These are phyloP conservation scores for Kwoniella shivajii DNA, from an alignment of 1,284 basidiomycete genomes.

Conservation along the genomic window DNA sequence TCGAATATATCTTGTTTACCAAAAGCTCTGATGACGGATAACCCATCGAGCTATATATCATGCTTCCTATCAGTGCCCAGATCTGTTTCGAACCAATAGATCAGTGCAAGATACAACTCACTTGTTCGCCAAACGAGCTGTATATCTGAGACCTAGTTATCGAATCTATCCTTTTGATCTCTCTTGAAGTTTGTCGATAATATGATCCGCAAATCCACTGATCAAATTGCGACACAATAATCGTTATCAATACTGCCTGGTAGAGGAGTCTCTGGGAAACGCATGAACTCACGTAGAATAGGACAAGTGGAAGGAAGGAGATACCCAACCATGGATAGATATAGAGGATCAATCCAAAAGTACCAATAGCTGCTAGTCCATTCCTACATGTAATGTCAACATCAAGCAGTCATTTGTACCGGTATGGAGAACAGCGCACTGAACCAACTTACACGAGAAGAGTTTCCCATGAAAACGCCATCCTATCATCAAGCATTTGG, in stretches of 20 bases:
- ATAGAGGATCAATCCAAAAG: slow-evolving; percentile 38
- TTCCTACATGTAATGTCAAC: slow-evolving; percentile 10
- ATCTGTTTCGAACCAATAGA: neutral
- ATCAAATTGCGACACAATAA: neutral
- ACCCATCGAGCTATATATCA: slow-evolving; percentile 29
- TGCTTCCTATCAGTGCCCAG: neutral
- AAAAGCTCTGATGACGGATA: slow-evolving; percentile 39
- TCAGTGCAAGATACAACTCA: slow-evolving; percentile 3
- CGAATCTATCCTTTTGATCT: slow-evolving; percentile 47
- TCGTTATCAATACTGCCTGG: too few species aligned
- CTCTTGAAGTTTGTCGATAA: slow-evolving; percentile 42
- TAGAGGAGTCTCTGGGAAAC: too few species aligned
- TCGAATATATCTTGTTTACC: slow-evolving; percentile 31
- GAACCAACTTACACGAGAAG: slow-evolving; percentile 27
- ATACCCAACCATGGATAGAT: slow-evolving; percentile 36
- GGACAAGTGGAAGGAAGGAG: slow-evolving; percentile 33
- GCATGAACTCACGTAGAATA: slow-evolving; percentile 33
- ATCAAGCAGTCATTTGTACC: too few species aligned
- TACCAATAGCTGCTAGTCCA: slow-evolving; percentile 30
- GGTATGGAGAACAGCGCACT: neutral
- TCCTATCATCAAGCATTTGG: slow-evolving; percentile 36
- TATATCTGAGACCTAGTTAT: slow-evolving; percentile 42
- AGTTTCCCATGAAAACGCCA: slow-evolving; percentile 26
- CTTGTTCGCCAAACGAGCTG: slow-evolving; percentile 44
- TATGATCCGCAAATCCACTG: slow-evolving; percentile 33